A percentile compares a stretch with the other conserved stretches of the same genome.
These are phyloP conservation scores for Prasinococcaceae sp. DNA, from an alignment of 139 green algal species.

Conservation along the genomic window DNA sequence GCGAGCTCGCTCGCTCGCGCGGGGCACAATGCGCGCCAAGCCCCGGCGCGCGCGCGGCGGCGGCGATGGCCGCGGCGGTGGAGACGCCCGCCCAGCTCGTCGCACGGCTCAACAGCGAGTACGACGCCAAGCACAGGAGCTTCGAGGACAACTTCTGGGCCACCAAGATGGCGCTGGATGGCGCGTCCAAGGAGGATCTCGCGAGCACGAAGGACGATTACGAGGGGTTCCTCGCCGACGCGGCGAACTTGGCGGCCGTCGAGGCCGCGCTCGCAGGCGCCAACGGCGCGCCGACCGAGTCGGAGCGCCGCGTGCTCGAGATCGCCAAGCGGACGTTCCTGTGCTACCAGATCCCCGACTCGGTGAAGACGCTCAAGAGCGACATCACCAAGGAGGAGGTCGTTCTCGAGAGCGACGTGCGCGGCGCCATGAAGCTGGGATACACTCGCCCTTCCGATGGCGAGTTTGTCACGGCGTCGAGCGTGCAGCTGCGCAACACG, in stretches of 20 bases:
- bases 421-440: slow-evolving; percentile 49
- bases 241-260: slow-evolving; percentile 25
- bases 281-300: slow-evolving; percentile 16
- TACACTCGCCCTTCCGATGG: slow-evolving; percentile 37
- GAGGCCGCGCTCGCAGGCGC: slow-evolving; percentile 2
- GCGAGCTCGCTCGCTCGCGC: too few species aligned
- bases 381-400: slow-evolving; percentile 47
- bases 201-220: slow-evolving; percentile 45
- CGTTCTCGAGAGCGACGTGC: slow-evolving; percentile 10
- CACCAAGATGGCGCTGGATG: slow-evolving; percentile 32
- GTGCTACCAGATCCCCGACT: too few species aligned
- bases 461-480: slow-evolving; percentile 27
- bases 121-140: slow-evolving; percentile 24
- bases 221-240: slow-evolving; percentile 42
- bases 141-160: slow-evolving; percentile 60
- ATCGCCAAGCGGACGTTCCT: too few species aligned
- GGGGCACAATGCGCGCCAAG: too few species aligned
- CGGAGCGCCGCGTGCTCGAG: slow-evolving; percentile 34
- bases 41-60: too few species aligned
- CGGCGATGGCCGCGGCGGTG: too few species aligned
- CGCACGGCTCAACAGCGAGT: slow-evolving; percentile 36
- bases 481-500: slow-evolving; percentile 52
- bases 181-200: slow-evolving; percentile 30
- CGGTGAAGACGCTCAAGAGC: slow-evolving; percentile 47
- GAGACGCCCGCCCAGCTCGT: too few species aligned